Conservation (phyloP, 1,284 basidiomycete genomes). For the Heimioporus retisporus region DNA sequence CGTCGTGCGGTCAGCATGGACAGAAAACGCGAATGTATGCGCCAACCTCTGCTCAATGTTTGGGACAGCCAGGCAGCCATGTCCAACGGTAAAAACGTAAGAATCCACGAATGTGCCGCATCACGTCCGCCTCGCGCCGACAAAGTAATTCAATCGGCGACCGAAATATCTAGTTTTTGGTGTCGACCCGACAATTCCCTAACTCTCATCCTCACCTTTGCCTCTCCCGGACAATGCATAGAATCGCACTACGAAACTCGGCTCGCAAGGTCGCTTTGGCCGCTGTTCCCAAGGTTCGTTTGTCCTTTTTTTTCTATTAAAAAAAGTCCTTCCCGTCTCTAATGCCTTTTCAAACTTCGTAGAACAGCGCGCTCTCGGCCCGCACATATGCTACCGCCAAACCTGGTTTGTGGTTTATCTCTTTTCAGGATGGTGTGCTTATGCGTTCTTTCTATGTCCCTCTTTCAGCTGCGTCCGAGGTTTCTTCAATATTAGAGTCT, state of each 20-base stretch:
- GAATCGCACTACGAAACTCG: conserved; percentile 89
- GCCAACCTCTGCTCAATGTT: background rate
- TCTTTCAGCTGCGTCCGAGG: conserved; percentile 93
- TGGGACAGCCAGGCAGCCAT: conserved; percentile 40
- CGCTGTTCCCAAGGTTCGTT: conserved; percentile 68
- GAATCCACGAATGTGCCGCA: conserved; percentile 5
- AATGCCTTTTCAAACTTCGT: conserved; percentile 41
- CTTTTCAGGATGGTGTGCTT: conserved; percentile 4
- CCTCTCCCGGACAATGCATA: conserved; percentile 78
- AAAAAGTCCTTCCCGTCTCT: conserved; percentile 27
- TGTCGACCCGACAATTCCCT: conserved; percentile 45
- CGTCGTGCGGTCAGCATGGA: too few species aligned
- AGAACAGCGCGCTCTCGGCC: conserved; percentile 64
- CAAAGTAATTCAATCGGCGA: conserved; percentile 41
- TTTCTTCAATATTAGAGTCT: conserved; percentile 98
- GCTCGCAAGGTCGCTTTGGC: conserved; percentile 79
- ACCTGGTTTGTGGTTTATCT: conserved; percentile 75
- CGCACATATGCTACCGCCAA: conserved; percentile 98
- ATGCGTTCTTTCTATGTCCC: conserved; percentile 45
- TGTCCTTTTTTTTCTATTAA: conserved; percentile 6
- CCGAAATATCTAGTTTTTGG: conserved; percentile 44
- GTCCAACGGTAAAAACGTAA: conserved; percentile 12
- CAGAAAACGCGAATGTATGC: too few species aligned
- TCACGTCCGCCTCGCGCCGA: conserved; percentile 20
- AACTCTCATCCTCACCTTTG: conserved; percentile 54